Percentiles rank a stretch among this genome's conserved stretches.
These are phyloP conservation scores for Kondoa malvinella DNA, from an alignment of 768 basidiomycete species.

Conservation along the genomic window DNA sequence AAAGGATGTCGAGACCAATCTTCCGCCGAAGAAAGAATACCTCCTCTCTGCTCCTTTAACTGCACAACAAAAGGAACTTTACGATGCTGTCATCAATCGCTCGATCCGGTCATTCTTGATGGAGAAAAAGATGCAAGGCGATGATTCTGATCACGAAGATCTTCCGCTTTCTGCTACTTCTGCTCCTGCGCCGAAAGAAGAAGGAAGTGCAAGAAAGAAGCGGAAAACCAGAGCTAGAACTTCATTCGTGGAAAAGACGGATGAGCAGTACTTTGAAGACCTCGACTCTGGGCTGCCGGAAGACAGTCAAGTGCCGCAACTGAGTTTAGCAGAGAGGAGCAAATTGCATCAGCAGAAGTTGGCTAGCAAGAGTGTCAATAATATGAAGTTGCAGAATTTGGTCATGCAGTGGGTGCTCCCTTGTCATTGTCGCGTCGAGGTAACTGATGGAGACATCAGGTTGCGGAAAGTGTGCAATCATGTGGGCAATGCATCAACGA, in stretches of 20 bases:
- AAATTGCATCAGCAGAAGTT: slow-evolving; percentile 40
- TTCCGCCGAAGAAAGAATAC: slow-evolving; percentile 55
- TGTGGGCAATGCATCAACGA: slow-evolving; percentile 1
- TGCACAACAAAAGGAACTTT: slow-evolving; percentile 62
- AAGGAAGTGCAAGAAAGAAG: not conserved
- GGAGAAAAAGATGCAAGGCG: slow-evolving; percentile 35
- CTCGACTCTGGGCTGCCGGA: slow-evolving; percentile 13
- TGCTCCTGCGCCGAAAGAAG: not conserved
- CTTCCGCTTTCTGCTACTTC: not conserved
- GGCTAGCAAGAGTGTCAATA: slow-evolving; percentile 39
- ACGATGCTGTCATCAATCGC: slow-evolving; percentile 59
- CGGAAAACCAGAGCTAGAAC: not conserved
- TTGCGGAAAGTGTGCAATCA: slow-evolving; percentile 68
- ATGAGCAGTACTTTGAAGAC: slow-evolving; percentile 30
- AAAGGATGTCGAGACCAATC: slow-evolving; percentile 68
- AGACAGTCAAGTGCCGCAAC: slow-evolving; percentile 1
- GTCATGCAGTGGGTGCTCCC: slow-evolving; percentile 62
- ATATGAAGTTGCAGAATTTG: slow-evolving; percentile 56
- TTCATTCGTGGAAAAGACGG: slow-evolving; percentile 10
- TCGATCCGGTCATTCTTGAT: slow-evolving; percentile 41
- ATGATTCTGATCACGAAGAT: not conserved
- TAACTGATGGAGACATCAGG: not conserved
- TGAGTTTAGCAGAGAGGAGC: slow-evolving; percentile 23
- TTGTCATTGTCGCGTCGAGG: not conserved
- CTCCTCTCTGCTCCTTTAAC: slow-evolving; percentile 81